A percentile compares a stretch with the other conserved stretches of the same genome.
Evolutionary conservation across 805 yeast genomes (phyloP).

Genomic region (Candida michaelii): DNA sequence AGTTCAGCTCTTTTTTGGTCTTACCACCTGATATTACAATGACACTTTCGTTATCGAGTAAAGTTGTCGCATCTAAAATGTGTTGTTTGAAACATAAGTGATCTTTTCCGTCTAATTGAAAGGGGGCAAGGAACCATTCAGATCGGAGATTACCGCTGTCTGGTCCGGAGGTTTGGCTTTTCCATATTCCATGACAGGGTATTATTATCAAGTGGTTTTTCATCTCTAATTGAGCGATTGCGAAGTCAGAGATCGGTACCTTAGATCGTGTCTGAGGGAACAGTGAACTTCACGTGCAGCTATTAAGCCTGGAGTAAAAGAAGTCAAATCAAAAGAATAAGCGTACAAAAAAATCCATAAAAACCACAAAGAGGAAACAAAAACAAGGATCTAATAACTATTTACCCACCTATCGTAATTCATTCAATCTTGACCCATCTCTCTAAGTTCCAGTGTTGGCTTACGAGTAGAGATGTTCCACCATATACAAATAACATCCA

Average conservation of each 20-base stretch:
- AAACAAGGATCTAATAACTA: too few relatives aligned
- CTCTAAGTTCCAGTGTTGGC: too few relatives aligned
- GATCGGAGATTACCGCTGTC: constrained; percentile 18
- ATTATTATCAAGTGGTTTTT: constrained; percentile 29
- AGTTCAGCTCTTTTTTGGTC: constrained; percentile 54
- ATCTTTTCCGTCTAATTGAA: constrained; percentile 69
- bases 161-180: constrained; percentile 20
- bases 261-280: neutral
- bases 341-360: too few relatives aligned
- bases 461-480: neutral
- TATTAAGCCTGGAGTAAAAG: too few relatives aligned
- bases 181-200: constrained; percentile 64
- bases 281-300: too few relatives aligned
- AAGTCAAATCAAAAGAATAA: too few relatives aligned
- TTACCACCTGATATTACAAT: constrained; percentile 67
- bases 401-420: too few relatives aligned
- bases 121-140: constrained; percentile 71
- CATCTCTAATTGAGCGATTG: too few relatives aligned
- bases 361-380: neutral
- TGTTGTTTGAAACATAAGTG: constrained; percentile 67
- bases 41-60: constrained; percentile 26
- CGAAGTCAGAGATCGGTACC: too few relatives aligned
- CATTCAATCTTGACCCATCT: too few relatives aligned
- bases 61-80: constrained; percentile 43
- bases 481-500: constrained; percentile 50